Percentiles rank a stretch among this genome's conserved stretches.
Conservation (phyloP, 2,329 filamentous ascomycete genomes). For the Xylaria sp. region DNA sequence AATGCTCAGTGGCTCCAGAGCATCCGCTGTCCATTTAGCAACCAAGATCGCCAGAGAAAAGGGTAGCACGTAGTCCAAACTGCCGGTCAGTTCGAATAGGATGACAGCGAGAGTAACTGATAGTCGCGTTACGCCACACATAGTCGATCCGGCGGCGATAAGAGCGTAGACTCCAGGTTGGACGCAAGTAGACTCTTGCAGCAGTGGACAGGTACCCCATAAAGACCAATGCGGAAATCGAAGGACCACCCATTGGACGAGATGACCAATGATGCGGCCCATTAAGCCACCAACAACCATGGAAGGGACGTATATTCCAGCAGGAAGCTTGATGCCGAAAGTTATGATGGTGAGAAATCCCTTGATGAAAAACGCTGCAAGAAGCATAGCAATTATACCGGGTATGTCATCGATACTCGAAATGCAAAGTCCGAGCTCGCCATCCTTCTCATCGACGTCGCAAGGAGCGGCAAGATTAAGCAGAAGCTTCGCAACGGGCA, state of each 20-base stretch:
- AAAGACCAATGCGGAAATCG: conserved; percentile 76
- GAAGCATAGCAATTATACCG: conserved; percentile 75
- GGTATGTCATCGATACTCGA: conserved; percentile 79
- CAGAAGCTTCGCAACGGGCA: conserved; percentile 89
- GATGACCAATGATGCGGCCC: conserved; percentile 87
- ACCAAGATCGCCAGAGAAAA: conserved; percentile 93
- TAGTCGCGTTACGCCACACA: conserved; percentile 95
- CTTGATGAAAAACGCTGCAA: conserved; percentile 88
- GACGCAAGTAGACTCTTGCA: conserved; percentile 82
- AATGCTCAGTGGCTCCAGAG: conserved; percentile 92
- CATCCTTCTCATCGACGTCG: conserved; percentile 71
- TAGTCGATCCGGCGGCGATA: conserved; percentile 93
- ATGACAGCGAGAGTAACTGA: conserved; percentile 96
- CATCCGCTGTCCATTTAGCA: conserved; percentile 98
- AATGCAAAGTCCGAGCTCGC: conserved; percentile 81
- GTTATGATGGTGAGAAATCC: conserved; percentile 88
- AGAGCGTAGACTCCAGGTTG: conserved; percentile 97
- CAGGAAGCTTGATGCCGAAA: conserved; percentile 96
- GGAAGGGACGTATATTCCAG: conserved; percentile 96
- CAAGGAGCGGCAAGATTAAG: conserved; percentile 93
- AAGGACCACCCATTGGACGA: conserved; percentile 83
- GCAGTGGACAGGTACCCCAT: conserved; percentile 78
- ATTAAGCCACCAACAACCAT: conserved; percentile 98
- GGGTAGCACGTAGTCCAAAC: conserved; percentile 91
- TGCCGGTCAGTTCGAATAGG: conserved; percentile 94